Evolutionary conservation across 306 rosid genomes (phyloP).

Genomic region (Sphenostylis stenocarpa): DNA sequence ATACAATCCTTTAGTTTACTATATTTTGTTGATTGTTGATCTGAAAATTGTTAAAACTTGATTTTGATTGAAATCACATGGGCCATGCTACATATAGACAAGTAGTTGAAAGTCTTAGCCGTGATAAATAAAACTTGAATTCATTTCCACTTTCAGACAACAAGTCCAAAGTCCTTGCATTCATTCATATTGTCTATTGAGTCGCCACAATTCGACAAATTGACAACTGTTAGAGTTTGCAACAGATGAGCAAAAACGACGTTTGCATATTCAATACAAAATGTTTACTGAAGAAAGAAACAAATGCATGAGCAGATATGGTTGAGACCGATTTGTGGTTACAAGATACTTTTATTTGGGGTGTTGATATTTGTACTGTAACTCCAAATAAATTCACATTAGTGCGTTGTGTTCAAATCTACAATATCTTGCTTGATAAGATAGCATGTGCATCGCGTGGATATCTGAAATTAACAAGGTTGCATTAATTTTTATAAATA

Average conservation of each 20-base stretch:
- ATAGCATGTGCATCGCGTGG: background rate
- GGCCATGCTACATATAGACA: background rate
- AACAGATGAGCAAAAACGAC: background rate
- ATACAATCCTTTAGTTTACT: background rate
- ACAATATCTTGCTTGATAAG: slow-evolving; percentile 16
- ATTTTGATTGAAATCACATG: background rate
- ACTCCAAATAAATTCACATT: too few species aligned
- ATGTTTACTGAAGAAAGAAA: background rate
- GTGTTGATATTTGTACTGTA: background rate
- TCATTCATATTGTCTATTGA: background rate
- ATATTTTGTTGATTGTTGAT: background rate
- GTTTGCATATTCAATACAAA: background rate
- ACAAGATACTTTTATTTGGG: background rate
- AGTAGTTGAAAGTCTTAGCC: background rate
- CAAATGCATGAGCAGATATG: background rate
- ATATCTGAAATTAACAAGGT: background rate
- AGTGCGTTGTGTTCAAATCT: slow-evolving; percentile 23
- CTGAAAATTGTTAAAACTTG: background rate
- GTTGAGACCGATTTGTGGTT: background rate
- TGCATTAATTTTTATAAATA: background rate
- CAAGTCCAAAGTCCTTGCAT: background rate
- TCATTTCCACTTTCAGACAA: background rate
- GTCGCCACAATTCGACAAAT: background rate
- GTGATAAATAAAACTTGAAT: background rate
- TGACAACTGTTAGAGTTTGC: background rate